A percentile compares a stretch with the other conserved stretches of the same genome.
Conservation (phyloP, 192 early-diverging fungal species). For the Paraglomus occultum region DNA sequence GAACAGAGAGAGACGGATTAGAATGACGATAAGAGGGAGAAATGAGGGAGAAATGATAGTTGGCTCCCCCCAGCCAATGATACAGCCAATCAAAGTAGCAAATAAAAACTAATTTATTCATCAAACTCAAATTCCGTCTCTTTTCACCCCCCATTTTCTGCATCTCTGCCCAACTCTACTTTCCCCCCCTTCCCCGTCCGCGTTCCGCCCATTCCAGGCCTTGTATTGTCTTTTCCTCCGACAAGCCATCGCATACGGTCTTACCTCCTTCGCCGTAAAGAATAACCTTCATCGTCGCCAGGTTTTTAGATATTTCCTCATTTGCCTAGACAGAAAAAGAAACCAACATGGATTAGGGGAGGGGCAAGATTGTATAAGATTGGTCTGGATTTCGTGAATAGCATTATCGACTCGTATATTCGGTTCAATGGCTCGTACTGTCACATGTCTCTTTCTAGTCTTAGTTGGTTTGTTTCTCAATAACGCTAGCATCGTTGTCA, state of each 20-base stretch:
- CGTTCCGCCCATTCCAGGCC: too few relatives aligned
- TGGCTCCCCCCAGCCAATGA: too few relatives aligned
- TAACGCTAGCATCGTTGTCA: not conserved
- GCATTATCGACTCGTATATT: constrained; percentile 14
- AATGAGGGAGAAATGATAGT: too few relatives aligned
- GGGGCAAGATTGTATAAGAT: not conserved
- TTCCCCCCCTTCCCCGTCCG: not conserved
- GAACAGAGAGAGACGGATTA: constrained; percentile 1
- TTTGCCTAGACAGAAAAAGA: constrained; percentile 75
- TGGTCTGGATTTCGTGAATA: constrained; percentile 31
- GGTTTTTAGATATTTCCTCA: constrained; percentile 96
- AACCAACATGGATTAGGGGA: constrained; percentile 15
- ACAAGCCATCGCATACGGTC: constrained; percentile 13
- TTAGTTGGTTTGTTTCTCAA: constrained; percentile 3
- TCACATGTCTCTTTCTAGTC: constrained; percentile 8
- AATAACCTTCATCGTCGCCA: constrained; percentile 89
- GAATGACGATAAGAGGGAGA: too few relatives aligned
- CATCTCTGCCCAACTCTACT: not conserved
- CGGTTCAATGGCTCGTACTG: constrained; percentile 21
- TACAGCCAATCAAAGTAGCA: too few relatives aligned
- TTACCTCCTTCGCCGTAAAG: constrained; percentile 93
- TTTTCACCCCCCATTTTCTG: too few relatives aligned
- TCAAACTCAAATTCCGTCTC: too few relatives aligned
- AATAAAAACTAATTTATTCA: too few relatives aligned
- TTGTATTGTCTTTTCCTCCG: not conserved